Conservation (phyloP, 2,329 filamentous ascomycete species). For the Trichoderma sp. region DNA sequence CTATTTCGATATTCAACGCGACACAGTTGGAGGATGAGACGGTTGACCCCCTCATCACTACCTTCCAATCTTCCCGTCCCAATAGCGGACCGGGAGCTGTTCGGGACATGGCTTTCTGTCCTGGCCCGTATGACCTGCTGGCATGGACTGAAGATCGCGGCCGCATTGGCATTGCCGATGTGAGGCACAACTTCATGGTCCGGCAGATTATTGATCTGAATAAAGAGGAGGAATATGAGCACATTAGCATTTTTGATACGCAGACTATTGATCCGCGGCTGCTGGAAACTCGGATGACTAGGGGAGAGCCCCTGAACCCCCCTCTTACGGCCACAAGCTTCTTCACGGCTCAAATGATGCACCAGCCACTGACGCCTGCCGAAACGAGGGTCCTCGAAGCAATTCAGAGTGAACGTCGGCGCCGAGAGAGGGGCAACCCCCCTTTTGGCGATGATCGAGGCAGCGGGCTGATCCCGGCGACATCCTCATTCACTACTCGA, state of each 20-base stretch:
- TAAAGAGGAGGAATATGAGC: slow-evolving; percentile 57
- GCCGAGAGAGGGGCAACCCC: slow-evolving; percentile 46
- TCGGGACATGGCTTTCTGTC: slow-evolving; percentile 88
- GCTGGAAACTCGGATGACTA: slow-evolving; percentile 49
- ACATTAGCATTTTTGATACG: slow-evolving; percentile 58
- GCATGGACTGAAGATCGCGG: slow-evolving; percentile 92
- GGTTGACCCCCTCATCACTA: slow-evolving; percentile 66
- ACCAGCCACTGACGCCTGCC: slow-evolving; percentile 54
- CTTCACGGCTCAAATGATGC: slow-evolving; percentile 36
- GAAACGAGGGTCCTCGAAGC: slow-evolving; percentile 60
- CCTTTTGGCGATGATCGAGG: slow-evolving; percentile 33
- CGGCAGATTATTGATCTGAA: slow-evolving; percentile 70
- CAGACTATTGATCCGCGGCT: slow-evolving; percentile 56
- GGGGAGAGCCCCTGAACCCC: slow-evolving; percentile 37
- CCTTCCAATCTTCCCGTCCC: slow-evolving; percentile 76
- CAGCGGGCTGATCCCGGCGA: slow-evolving; percentile 27
- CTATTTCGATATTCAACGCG: slow-evolving; percentile 73
- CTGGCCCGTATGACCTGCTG: slow-evolving; percentile 84
- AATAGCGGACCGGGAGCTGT: slow-evolving; percentile 74
- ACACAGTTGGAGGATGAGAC: slow-evolving; percentile 47
- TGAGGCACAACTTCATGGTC: slow-evolving; percentile 65
- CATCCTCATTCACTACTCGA: slow-evolving; percentile 34
- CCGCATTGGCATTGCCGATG: slow-evolving; percentile 71
- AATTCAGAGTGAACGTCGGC: slow-evolving; percentile 55
- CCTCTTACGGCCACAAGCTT: slow-evolving; percentile 24